These are phyloP conservation scores for Penicillium sp. DNA, from an alignment of 2,329 filamentous ascomycete species.

Conservation along the genomic window DNA sequence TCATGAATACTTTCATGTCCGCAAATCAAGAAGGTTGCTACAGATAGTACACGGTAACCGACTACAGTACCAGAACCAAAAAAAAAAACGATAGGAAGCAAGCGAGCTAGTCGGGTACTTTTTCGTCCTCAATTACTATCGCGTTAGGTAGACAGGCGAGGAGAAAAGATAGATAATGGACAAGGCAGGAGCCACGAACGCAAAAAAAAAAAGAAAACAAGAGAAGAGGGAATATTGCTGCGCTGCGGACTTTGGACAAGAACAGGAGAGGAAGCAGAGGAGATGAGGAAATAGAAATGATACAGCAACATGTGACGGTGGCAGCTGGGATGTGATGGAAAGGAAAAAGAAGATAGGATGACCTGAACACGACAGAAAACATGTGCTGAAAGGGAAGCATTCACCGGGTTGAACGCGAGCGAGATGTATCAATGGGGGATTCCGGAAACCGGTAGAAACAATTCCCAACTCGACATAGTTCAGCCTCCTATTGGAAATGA, in stretches of 20 bases:
- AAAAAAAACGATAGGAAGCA: neutral
- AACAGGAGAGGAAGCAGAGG: conserved; percentile 22
- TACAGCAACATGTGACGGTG: conserved; percentile 25
- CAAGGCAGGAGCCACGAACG: conserved; percentile 22
- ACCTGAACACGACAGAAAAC: conserved; percentile 4
- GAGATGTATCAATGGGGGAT: neutral
- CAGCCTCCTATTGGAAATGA: neutral
- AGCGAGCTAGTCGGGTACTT: conserved; percentile 18
- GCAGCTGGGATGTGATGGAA: conserved; percentile 11
- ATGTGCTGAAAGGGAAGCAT: conserved; percentile 1
- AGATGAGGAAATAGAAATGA: conserved; percentile 20
- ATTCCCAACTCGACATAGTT: neutral
- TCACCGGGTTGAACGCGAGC: conserved; percentile 11
- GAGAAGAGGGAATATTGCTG: conserved; percentile 43
- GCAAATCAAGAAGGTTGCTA: neutral
- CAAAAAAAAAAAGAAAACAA: conserved; percentile 30
- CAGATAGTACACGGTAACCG: neutral
- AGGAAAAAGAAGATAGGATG: conserved; percentile 13
- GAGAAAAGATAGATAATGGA: conserved; percentile 24
- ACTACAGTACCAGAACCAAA: neutral
- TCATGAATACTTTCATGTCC: neutral
- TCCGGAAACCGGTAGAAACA: neutral
- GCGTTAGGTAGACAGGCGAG: conserved; percentile 27
- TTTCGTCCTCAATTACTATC: conserved; percentile 36
- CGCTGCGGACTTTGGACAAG: conserved; percentile 38